phyloP scores from a whole-genome alignment of 306 rosid genomes.

The Trichosanthes truncata region DNA sequence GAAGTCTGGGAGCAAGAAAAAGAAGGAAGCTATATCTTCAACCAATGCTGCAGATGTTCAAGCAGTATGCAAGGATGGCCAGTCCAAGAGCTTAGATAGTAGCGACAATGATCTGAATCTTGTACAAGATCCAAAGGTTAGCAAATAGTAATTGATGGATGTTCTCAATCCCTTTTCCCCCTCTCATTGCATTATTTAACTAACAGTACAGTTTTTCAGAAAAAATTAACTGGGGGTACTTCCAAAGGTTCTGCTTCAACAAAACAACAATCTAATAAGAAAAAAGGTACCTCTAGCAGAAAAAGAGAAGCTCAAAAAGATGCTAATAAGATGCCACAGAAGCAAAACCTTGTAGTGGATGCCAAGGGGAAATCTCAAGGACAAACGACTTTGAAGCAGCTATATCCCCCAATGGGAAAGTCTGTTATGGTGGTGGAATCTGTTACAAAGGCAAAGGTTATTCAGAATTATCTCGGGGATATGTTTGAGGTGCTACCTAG shows the following conservation, averaged over 20 bases:
- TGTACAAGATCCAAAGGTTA: constrained; percentile 31
- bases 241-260: constrained; percentile 28
- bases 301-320: constrained; percentile 20
- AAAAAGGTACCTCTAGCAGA: constrained; percentile 25
- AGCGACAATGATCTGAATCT: constrained; percentile 15
- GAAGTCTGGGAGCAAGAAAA: constrained; percentile 41
- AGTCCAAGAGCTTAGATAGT: constrained; percentile 20
- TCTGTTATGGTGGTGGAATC: constrained; percentile 90
- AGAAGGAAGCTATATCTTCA: constrained; percentile 18
- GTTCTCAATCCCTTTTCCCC: neutral
- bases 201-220: constrained; percentile 43
- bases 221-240: constrained; percentile 20
- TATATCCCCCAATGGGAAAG: constrained; percentile 74
- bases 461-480: constrained; percentile 85
- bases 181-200: constrained; percentile 19
- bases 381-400: constrained; percentile 28
- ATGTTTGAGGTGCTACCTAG: constrained; percentile 93
- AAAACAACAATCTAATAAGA: constrained; percentile 32
- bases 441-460: constrained; percentile 81
- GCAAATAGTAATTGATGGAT: constrained; percentile 12
- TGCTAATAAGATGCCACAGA: constrained; percentile 16
- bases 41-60: constrained; percentile 20
- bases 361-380: constrained; percentile 25
- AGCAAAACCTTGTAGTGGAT: constrained; percentile 16
- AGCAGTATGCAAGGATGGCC: constrained; percentile 20